These are phyloP conservation scores for Pelargonium myrrhifolium DNA, from an alignment of 441 rosid genomes.

Conservation along the genomic window DNA sequence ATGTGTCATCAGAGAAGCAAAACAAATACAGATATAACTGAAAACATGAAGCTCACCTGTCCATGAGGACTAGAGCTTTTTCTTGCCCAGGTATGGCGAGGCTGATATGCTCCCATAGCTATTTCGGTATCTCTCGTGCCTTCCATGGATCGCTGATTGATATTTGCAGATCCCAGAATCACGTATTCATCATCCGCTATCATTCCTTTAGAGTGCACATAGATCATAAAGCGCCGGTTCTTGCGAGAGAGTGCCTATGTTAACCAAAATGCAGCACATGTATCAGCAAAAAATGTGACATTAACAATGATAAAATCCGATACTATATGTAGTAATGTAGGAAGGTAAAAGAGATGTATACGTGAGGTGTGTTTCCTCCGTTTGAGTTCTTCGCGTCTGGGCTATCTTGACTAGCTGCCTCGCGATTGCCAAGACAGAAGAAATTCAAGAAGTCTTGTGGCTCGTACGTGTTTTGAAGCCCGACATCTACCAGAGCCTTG, in stretches of 20 bases:
- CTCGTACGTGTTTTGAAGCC: constrained; percentile 54
- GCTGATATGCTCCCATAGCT: constrained; percentile 98
- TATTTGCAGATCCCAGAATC: constrained; percentile 84
- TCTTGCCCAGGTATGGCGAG: constrained; percentile 74
- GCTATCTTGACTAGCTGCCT: constrained; percentile 28
- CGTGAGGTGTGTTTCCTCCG: constrained; percentile 59
- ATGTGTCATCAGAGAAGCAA: too few species aligned
- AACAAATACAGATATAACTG: not conserved
- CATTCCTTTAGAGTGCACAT: constrained; percentile 97
- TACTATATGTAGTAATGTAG: not conserved
- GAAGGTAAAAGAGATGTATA: constrained; percentile 12
- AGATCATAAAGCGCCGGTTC: constrained; percentile 84
- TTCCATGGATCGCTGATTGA: constrained; percentile 92
- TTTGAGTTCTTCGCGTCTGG: constrained; percentile 30
- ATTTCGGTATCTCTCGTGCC: constrained; percentile 94
- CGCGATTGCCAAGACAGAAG: constrained; percentile 89
- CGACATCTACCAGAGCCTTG: constrained; percentile 70
- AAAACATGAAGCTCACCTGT: constrained; percentile 53
- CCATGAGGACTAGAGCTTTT: constrained; percentile 58
- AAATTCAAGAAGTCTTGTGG: constrained; percentile 85
- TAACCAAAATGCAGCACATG: not conserved
- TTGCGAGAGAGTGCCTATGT: constrained; percentile 47
- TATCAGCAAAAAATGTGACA: not conserved
- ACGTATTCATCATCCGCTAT: constrained; percentile 88
- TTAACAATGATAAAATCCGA: constrained; percentile 5